Conservation (phyloP, 2,329 filamentous ascomycete species). For the Alternaria sp. region DNA sequence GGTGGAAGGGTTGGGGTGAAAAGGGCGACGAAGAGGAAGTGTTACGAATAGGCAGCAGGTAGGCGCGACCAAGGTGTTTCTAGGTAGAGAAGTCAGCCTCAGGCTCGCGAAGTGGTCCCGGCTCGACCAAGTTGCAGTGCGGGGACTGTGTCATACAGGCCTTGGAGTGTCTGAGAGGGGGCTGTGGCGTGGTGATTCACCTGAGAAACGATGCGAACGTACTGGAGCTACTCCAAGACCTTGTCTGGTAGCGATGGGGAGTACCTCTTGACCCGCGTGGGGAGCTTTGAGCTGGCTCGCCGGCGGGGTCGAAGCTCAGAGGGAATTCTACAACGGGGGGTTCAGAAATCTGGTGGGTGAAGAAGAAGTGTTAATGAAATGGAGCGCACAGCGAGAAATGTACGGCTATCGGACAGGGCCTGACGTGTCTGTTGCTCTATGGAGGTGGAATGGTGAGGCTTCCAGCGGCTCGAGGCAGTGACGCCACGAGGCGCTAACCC, state of each 20-base stretch:
- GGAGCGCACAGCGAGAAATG: neutral
- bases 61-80: slow-evolving; percentile 7
- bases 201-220: neutral
- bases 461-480: slow-evolving; percentile 23
- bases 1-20: neutral
- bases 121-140: slow-evolving; percentile 3
- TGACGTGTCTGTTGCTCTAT: slow-evolving; percentile 45
- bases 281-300: slow-evolving; percentile 6
- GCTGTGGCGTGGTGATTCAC: neutral
- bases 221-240: neutral
- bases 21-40: slow-evolving; percentile 3
- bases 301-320: slow-evolving; percentile 12
- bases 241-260: neutral
- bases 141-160: slow-evolving; percentile 8
- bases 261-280: slow-evolving; percentile 21
- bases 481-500: slow-evolving; percentile 26
- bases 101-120: slow-evolving; percentile 6
- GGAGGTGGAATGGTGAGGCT: slow-evolving; percentile 33
- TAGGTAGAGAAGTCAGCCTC: slow-evolving; percentile 14
- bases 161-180: slow-evolving; percentile 16
- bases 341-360: neutral
- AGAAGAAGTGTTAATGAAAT: neutral
- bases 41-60: slow-evolving; percentile 7
- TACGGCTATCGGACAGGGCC: slow-evolving; percentile 12
- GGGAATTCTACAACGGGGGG: neutral